A percentile compares a stretch with the other conserved stretches of the same genome.
Evolutionary conservation across 208 protist genomes (phyloP).

Genomic region (Leishmania aethiopica): DNA sequence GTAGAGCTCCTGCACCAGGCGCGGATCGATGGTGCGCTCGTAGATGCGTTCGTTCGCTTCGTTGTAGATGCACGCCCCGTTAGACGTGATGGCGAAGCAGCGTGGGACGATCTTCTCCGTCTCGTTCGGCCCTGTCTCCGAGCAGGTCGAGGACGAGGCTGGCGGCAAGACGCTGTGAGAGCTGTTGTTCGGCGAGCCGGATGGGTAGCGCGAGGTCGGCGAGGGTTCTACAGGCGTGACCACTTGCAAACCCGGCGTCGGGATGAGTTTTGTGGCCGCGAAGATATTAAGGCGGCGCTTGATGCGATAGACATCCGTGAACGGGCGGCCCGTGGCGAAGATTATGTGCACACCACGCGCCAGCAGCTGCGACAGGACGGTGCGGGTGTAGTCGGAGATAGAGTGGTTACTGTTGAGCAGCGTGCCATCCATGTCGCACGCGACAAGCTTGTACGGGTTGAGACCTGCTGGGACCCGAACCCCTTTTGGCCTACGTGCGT

Average conservation of each 20-base stretch:
- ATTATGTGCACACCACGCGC: conserved; percentile 74
- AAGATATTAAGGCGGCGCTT: conserved; percentile 67
- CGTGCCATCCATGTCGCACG: conserved; percentile 78
- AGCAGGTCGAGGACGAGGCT: neutral
- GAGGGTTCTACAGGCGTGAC: conserved; percentile 28
- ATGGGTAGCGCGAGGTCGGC: neutral
- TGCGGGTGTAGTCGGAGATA: conserved; percentile 47
- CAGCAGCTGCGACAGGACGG: conserved; percentile 55
- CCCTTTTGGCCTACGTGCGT: conserved; percentile 19
- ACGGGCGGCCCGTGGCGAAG: conserved; percentile 76
- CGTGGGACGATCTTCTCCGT: conserved; percentile 43
- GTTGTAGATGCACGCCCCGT: conserved; percentile 69
- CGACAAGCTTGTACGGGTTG: conserved; percentile 45
- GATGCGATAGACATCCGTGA: conserved; percentile 62
- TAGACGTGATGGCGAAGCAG: conserved; percentile 71
- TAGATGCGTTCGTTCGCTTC: conserved; percentile 53
- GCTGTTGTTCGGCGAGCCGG: conserved; percentile 7
- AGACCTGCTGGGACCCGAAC: conserved; percentile 21
- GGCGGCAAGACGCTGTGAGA: neutral
- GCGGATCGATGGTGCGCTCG: conserved; percentile 40
- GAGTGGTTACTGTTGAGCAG: conserved; percentile 46
- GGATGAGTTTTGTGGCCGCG: conserved; percentile 33
- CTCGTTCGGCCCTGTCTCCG: neutral
- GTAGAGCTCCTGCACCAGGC: conserved; percentile 43
- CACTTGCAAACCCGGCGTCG: conserved; percentile 50